These are phyloP conservation scores for Ceratocystis smalleyi DNA, from an alignment of 2,329 filamentous ascomycete species.

Conservation along the genomic window DNA sequence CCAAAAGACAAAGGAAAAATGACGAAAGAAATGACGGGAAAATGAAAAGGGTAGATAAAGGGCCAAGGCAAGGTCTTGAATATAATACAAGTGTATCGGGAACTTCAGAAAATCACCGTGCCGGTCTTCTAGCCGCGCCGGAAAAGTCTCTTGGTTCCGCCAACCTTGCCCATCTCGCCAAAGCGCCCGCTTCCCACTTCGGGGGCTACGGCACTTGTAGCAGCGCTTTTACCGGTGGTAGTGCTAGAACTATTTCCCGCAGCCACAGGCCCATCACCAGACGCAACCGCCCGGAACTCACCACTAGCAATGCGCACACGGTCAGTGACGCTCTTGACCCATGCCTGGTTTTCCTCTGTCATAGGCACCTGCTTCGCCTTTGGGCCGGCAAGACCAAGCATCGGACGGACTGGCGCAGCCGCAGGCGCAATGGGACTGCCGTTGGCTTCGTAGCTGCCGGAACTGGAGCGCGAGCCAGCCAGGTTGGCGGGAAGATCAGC, in stretches of 20 bases:
- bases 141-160: constrained; percentile 58
- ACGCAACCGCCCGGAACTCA: constrained; percentile 36
- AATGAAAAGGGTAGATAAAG: not conserved
- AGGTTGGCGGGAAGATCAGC: constrained; percentile 24
- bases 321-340: constrained; percentile 72
- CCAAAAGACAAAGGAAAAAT: not conserved
- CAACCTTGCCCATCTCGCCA: constrained; percentile 55
- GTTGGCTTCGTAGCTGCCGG: constrained; percentile 39
- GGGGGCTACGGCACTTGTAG: not conserved
- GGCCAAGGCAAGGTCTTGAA: not conserved
- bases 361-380: constrained; percentile 48
- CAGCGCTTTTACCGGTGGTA: not conserved
- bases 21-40: not conserved
- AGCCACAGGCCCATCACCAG: not conserved
- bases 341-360: constrained; percentile 58
- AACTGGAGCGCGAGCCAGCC: constrained; percentile 35
- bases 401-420: constrained; percentile 25
- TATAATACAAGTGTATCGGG: not conserved
- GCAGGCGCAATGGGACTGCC: not conserved
- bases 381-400: constrained; percentile 56
- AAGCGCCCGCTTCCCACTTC: constrained; percentile 29
- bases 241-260: not conserved
- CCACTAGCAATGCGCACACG: constrained; percentile 58
- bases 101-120: constrained; percentile 6
- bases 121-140: constrained; percentile 27